A percentile compares a stretch with the other conserved stretches of the same genome.
Evolutionary conservation across 768 basidiomycete genomes (phyloP).

Genomic region (Trametes meyenii): DNA sequence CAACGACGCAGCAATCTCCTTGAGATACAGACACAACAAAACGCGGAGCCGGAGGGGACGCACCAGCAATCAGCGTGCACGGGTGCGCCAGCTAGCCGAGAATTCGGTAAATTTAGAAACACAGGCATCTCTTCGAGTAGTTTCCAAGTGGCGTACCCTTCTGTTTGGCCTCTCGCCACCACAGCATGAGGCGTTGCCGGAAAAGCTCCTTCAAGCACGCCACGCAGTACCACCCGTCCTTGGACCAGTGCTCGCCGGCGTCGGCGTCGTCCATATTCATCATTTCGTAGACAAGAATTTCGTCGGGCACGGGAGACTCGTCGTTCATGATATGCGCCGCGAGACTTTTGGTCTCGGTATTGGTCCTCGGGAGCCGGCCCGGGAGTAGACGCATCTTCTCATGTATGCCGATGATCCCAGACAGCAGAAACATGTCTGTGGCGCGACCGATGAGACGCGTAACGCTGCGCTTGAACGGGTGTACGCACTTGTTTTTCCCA

Average conservation of each 20-base stretch:
- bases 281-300: conserved; percentile 5
- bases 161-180: conserved; percentile 25
- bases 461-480: neutral
- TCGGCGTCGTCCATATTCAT: conserved; percentile 8
- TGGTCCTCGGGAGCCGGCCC: conserved; percentile 16
- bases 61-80: conserved; percentile 38
- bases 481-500: conserved; percentile 35
- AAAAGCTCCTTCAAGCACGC: conserved; percentile 26
- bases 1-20: neutral
- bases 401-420: neutral
- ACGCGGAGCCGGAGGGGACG: conserved; percentile 2
- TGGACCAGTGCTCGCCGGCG: conserved; percentile 24
- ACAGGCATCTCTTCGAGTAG: neutral
- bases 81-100: conserved; percentile 21
- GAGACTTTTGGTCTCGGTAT: conserved; percentile 13
- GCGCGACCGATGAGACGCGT: neutral
- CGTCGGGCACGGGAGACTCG: neutral
- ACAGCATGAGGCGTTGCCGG: conserved; percentile 23
- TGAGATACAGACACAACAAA: neutral
- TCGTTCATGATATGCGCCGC: neutral
- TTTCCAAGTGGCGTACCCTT: conserved; percentile 9
- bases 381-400: conserved; percentile 2
- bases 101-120: neutral
- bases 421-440: conserved; percentile 23
- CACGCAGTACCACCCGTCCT: conserved; percentile 33